A percentile compares a stretch with the other conserved stretches of the same genome.
These are phyloP conservation scores for Apostasia shenzhenica DNA, from an alignment of 106 monocot genomes.

Conservation along the genomic window DNA sequence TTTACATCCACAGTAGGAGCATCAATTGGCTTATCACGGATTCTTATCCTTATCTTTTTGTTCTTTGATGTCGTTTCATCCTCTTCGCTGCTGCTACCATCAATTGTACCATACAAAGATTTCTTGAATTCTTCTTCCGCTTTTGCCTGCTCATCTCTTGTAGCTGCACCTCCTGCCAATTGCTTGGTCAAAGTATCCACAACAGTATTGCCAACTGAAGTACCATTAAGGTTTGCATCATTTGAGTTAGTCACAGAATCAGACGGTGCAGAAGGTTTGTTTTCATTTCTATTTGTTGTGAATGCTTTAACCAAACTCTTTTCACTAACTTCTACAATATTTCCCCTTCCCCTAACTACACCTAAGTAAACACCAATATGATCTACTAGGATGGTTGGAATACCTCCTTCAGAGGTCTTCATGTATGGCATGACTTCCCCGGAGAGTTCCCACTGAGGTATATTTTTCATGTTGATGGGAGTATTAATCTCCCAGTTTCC, in stretches of 20 bases:
- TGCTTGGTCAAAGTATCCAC: slow-evolving; percentile 48
- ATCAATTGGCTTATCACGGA: slow-evolving; percentile 67
- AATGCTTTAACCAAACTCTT: slow-evolving; percentile 74
- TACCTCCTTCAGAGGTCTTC: slow-evolving; percentile 78
- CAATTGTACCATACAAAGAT: slow-evolving; percentile 63
- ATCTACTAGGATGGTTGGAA: slow-evolving; percentile 73
- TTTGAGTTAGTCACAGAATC: slow-evolving; percentile 18
- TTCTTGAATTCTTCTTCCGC: slow-evolving; percentile 94
- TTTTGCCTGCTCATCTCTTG: slow-evolving; percentile 81
- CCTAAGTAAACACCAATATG: slow-evolving; percentile 95
- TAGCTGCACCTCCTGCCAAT: slow-evolving; percentile 22
- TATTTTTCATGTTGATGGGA: slow-evolving; percentile 59
- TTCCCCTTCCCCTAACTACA: slow-evolving; percentile 72
- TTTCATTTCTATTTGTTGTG: slow-evolving; percentile 41
- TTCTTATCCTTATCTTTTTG: slow-evolving; percentile 71
- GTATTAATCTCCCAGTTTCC: slow-evolving; percentile 99
- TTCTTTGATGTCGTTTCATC: slow-evolving; percentile 68
- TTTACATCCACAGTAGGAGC: slow-evolving; percentile 64
- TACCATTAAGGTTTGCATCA: slow-evolving; percentile 14
- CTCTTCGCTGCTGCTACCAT: slow-evolving; percentile 87
- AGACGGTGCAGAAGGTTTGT: slow-evolving; percentile 16
- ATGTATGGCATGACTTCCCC: slow-evolving; percentile 97
- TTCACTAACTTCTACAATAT: slow-evolving; percentile 85
- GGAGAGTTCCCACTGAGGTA: slow-evolving; percentile 96
- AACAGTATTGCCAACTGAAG: slow-evolving; percentile 25